These are phyloP conservation scores for Geopyxis carbonaria DNA, from an alignment of 495 filamentous ascomycete genomes.

Conservation along the genomic window DNA sequence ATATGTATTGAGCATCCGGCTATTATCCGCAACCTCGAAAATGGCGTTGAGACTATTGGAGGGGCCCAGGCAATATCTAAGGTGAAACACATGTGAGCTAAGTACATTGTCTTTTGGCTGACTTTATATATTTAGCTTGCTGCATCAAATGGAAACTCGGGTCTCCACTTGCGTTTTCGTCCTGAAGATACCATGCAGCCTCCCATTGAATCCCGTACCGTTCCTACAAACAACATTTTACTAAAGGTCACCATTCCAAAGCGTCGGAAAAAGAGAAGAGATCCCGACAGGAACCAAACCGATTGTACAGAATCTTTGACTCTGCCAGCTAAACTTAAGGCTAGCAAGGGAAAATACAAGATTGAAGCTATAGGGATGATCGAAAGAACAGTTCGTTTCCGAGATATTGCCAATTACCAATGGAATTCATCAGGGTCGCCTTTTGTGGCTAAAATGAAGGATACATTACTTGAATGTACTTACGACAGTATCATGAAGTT, in stretches of 20 bases:
- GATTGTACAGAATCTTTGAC: constrained; percentile 16
- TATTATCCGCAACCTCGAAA: constrained; percentile 65
- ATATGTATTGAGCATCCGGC: constrained; percentile 78
- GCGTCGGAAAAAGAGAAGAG: constrained; percentile 64
- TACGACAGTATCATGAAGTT: constrained; percentile 58
- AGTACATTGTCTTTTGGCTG: constrained; percentile 10
- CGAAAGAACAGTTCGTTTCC: constrained; percentile 68
- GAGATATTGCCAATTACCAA: constrained; percentile 30
- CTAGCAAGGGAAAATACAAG: constrained; percentile 51
- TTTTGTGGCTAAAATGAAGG: constrained; percentile 44
- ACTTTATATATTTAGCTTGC: constrained; percentile 22
- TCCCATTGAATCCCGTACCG: constrained; percentile 52
- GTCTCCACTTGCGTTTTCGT: constrained; percentile 49
- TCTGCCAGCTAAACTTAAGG: constrained; percentile 48
- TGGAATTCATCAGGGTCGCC: constrained; percentile 23
- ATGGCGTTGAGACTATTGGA: constrained; percentile 63
- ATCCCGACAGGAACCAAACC: constrained; percentile 29
- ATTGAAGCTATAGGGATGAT: constrained; percentile 58
- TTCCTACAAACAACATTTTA: constrained; percentile 59
- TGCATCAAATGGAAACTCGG: constrained; percentile 7
- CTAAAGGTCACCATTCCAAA: constrained; percentile 78
- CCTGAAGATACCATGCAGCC: constrained; percentile 61
- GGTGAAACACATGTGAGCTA: constrained; percentile 30
- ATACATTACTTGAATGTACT: constrained; percentile 36
- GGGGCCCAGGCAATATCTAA: constrained; percentile 45